Conservation (phyloP, 2,329 filamentous ascomycete species). For the Drechslerella coelobrocha region DNA sequence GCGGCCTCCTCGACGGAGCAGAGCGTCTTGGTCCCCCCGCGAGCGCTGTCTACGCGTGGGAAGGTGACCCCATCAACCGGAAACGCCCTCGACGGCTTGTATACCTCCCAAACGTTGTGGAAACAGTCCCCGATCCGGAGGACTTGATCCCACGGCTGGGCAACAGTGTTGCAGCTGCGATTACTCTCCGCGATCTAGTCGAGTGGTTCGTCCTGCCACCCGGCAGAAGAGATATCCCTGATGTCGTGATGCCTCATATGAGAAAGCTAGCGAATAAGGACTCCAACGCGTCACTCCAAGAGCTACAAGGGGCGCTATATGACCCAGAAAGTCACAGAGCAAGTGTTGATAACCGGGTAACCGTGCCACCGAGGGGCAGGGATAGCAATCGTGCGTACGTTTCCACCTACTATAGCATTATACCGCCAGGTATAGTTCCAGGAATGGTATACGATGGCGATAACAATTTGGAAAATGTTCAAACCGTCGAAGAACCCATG, state of each 20-base stretch:
- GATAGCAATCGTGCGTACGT: no score
- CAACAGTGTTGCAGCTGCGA: neutral
- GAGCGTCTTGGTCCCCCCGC: neutral
- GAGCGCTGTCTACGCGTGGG: conserved; percentile 14
- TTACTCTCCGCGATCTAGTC: conserved; percentile 11
- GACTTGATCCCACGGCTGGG: neutral
- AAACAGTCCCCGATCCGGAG: neutral
- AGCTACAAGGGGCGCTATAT: neutral
- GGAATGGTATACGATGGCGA: no score
- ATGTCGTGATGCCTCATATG: neutral
- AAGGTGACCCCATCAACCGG: neutral
- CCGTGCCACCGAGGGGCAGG: no score
- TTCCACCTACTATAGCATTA: no score
- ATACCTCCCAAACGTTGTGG: conserved; percentile 1
- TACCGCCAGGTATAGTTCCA: no score
- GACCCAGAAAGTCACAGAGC: neutral
- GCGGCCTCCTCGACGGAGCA: conserved; percentile 6
- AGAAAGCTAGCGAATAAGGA: neutral
- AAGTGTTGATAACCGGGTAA: no score
- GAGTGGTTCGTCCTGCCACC: neutral
- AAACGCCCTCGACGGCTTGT: neutral
- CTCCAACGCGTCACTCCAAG: neutral
- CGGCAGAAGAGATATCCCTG: neutral
- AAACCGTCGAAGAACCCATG: no score
- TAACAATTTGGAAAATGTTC: no score